Evolutionary conservation across 176 grass and related monocot species (phyloP), one percentile per base, ranked within the genome.

Genomic region (Zoysia japonica): DNA sequence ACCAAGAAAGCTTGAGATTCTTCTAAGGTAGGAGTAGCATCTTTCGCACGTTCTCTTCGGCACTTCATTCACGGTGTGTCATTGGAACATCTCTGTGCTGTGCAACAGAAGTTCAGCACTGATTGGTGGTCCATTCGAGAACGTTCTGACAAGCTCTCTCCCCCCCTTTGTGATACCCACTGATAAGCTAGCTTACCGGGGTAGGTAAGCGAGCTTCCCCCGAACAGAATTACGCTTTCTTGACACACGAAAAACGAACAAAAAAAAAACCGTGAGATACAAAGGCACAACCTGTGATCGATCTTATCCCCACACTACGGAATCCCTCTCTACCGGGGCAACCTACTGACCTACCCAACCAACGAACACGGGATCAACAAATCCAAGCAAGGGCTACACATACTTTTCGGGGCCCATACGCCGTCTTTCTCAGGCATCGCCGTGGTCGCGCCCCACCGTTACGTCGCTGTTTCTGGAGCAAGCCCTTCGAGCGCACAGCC

Each of bases 371-470:
- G n/a, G 74, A 75, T 88, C 68, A 83, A 75, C 80, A 39, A 28
- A 53, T 16, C 59, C 46, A 28, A 28, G 28, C 46, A 41, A 61
- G 35, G 37, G 28, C 55, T n/a, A 77, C 6, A 35, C 59, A 20
- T 52, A 37, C 48, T 57, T 78, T 59, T n/a, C 41, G 7, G 74
- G 68, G 69, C 74, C 86, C 86, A 84, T 84, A 74, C 75, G 75
- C 44, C 61, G 80, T 79, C 86, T 69, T 84, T 62, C 80, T 84
- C 80, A 75, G 62, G 37, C 75, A 79, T 68, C 62, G 16, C 2
- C 28, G 5, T 14, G 4, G 6, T 28, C 28, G 1, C 47, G 48
- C 65, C 74, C 67, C 13, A 62, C 15, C 40, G 49, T 42, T 13
- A 68, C 48, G 80, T 74, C 74, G 61, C 79, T 87, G 59, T 82